These are phyloP conservation scores for Magnaporthiopsis rhizophila DNA, from an alignment of 2,329 filamentous ascomycete species.

Conservation along the genomic window DNA sequence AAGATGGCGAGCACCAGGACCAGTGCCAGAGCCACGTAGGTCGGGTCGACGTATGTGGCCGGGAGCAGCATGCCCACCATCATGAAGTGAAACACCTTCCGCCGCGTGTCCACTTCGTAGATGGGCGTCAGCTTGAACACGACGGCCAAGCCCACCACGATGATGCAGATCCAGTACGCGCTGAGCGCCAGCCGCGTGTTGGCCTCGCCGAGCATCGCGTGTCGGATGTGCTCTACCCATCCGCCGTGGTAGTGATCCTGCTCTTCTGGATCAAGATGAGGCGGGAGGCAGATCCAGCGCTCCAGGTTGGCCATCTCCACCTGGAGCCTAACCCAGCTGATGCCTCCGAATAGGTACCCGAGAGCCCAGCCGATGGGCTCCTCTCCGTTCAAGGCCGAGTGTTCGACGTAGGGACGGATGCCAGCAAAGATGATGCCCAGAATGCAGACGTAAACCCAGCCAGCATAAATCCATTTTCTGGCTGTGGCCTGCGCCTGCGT, in stretches of 20 bases:
- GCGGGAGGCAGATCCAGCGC: slow-evolving; percentile 67
- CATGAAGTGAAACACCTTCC: slow-evolving; percentile 97
- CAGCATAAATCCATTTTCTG: slow-evolving; percentile 78
- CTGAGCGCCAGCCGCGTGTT: slow-evolving; percentile 74
- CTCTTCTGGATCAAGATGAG: slow-evolving; percentile 18
- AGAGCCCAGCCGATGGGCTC: slow-evolving; percentile 92
- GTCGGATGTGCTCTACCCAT: slow-evolving; percentile 59
- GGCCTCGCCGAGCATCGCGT: slow-evolving; percentile 59
- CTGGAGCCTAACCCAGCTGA: slow-evolving; percentile 62
- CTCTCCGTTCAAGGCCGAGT: slow-evolving; percentile 56
- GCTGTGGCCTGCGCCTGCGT: slow-evolving; percentile 69
- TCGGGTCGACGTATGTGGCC: slow-evolving; percentile 76
- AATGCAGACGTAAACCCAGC: slow-evolving; percentile 66
- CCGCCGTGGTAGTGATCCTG: slow-evolving; percentile 25
- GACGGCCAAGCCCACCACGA: slow-evolving; percentile 62
- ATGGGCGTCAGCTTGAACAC: slow-evolving; percentile 68
- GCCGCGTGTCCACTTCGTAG: slow-evolving; percentile 88
- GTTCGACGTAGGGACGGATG: slow-evolving; percentile 61
- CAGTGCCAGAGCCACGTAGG: slow-evolving; percentile 75
- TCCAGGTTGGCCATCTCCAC: slow-evolving; percentile 62
- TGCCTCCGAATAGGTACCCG: slow-evolving; percentile 78
- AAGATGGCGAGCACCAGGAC: slow-evolving; percentile 74
- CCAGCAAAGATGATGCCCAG: slow-evolving; percentile 58
- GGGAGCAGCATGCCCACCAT: slow-evolving; percentile 96
- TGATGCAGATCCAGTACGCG: slow-evolving; percentile 64